Base-by-base conservation (phyloP, 495 filamentous ascomycete genomes). In the Penicillium macrosclerotiorum region DNA sequence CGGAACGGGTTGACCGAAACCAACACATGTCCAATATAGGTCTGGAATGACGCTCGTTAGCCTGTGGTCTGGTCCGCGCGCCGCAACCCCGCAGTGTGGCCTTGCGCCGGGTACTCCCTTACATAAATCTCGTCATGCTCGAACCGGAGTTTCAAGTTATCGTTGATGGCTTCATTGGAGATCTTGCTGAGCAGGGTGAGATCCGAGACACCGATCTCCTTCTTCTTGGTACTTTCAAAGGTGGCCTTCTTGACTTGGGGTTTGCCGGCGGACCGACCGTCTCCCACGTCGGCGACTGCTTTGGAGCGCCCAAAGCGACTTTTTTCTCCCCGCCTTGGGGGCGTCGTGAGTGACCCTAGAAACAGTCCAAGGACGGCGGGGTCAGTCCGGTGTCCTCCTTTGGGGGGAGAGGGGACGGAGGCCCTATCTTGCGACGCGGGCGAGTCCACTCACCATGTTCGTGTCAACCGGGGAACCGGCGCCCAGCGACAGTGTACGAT, bases 21-120 rank as follows among this genome's bases (percentile, higher is more conserved):
- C 77, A 99, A 67, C 67, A 99, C 94, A 88, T 97, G 92, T 69
- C 94, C 94, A 61, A 99, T 99, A 73, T 99, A 99, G 45, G 94
- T 99, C 84, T 89, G 52, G 49, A 37, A 55, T 45, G 12, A 62
- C 57, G 42, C 56, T 46, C 33, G 53, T 68, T 61, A 65, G 63
- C 52, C 37, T 33, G 9, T 22, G 17, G 30, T 32, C 47, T 26
- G 18, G 22, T 55, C 43, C 51, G 60, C 54, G 51, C 52, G 47
- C 27, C 25, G 35, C 37, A 38, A 49, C 54, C 59, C 42, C 47
- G 43, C 45, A 53, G 49, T 51, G 30, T 38, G 34, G n/a, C n/a
- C n/a, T 38, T 37, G 47, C 20, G 43, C 37, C 14, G 27, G 43
- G 6, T 24, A 37, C 42, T 45, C 43, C 69, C 85, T 68, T 75